Conservation (phyloP, 129 eudicot species). For the Helichrysum umbraculigerum region DNA sequence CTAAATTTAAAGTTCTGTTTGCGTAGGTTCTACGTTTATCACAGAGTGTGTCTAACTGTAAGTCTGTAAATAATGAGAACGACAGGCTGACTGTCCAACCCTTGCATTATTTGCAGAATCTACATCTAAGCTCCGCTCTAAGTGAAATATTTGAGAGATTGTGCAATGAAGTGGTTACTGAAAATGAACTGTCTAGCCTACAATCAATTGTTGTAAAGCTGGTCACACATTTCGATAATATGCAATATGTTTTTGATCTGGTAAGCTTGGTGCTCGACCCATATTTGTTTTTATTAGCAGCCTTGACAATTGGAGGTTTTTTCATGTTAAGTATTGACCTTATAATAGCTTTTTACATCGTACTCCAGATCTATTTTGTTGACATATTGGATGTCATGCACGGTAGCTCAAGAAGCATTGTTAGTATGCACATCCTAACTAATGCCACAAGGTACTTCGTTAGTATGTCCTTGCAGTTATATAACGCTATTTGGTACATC, state of each 20-base stretch:
- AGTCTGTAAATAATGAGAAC: constrained; percentile 9
- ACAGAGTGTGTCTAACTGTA: background rate
- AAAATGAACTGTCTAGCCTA: constrained; percentile 53
- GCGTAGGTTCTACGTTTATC: constrained; percentile 4
- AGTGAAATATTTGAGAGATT: constrained; percentile 59
- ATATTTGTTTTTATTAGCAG: constrained; percentile 8
- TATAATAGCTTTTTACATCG: background rate
- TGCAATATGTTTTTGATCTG: constrained; percentile 55
- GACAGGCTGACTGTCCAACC: background rate
- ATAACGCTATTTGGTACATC: constrained; percentile 1
- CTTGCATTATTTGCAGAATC: constrained; percentile 46
- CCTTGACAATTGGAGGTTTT: background rate
- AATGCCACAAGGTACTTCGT: constrained; percentile 64
- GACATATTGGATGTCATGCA: constrained; percentile 68
- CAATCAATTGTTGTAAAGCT: constrained; percentile 67
- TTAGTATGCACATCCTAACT: constrained; percentile 64
- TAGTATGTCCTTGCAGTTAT: constrained; percentile 1
- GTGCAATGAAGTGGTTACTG: constrained; percentile 49
- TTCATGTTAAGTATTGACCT: constrained; percentile 5
- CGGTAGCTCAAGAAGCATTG: constrained; percentile 68
- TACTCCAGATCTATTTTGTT: constrained; percentile 64
- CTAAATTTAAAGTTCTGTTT: background rate
- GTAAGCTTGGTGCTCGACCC: constrained; percentile 38
- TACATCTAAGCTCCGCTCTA: constrained; percentile 39
- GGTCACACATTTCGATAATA: constrained; percentile 53